A percentile compares a stretch with the other conserved stretches of the same genome.
phyloP scores from a whole-genome alignment of 345 rosid species.

The Orychophragmus violaceus region DNA sequence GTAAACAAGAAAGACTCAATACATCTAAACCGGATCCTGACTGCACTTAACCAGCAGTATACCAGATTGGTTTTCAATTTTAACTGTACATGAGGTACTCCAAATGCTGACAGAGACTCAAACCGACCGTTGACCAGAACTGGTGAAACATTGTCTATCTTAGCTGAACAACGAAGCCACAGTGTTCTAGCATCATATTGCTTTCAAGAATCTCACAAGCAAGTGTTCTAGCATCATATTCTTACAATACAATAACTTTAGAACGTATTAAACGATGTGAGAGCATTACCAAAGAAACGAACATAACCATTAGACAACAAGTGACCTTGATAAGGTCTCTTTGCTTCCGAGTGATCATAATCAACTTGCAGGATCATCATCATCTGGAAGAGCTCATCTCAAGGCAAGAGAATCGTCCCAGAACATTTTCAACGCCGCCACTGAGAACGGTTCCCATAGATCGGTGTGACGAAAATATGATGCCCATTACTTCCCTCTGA shows the following conservation, averaged over 20 bases:
- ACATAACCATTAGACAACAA: constrained; percentile 8
- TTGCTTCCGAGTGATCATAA: constrained; percentile 5
- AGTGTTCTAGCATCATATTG: neutral
- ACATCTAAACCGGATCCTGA: constrained; percentile 1
- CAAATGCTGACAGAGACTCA: constrained; percentile 2
- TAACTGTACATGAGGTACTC: neutral
- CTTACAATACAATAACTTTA: neutral
- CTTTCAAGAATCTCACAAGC: neutral
- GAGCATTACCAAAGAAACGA: neutral
- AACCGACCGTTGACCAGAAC: neutral
- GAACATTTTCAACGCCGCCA: neutral
- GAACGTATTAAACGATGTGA: neutral
- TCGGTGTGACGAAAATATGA: neutral
- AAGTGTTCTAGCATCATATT: neutral
- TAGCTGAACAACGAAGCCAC: neutral
- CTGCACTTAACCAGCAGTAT: neutral
- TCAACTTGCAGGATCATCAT: neutral
- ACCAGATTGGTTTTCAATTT: neutral
- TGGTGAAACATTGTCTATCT: neutral
- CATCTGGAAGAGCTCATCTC: neutral
- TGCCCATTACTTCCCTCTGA: constrained; percentile 48
- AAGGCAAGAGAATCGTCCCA: neutral
- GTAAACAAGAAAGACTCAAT: neutral
- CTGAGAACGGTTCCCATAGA: neutral
- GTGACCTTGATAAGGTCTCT: neutral